phyloP scores from a whole-genome alignment of 1,284 basidiomycete species.

The Pyrrhoderma noxium region DNA sequence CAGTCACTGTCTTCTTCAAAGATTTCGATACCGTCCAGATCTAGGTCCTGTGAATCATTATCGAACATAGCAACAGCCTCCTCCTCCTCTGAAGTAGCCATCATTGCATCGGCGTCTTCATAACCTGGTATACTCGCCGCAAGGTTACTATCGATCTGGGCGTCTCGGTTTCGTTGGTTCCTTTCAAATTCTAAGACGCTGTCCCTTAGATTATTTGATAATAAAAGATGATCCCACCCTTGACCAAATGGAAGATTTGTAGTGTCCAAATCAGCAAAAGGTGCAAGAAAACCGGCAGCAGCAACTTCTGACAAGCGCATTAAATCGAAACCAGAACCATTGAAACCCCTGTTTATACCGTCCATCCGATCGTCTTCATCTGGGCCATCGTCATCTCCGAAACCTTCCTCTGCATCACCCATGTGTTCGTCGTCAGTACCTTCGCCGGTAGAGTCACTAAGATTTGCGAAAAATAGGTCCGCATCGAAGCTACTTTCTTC shows the following conservation, averaged over 20 bases:
- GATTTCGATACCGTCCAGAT: slow-evolving; percentile 33
- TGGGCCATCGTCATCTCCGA: slow-evolving; percentile 33
- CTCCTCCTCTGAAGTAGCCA: slow-evolving; percentile 34
- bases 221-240: slow-evolving; percentile 64
- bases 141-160: slow-evolving; percentile 29
- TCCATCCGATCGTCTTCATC: slow-evolving; percentile 33
- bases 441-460: slow-evolving; percentile 33
- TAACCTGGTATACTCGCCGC: slow-evolving; percentile 21
- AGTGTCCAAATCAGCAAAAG: slow-evolving; percentile 26
- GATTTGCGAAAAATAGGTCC: slow-evolving; percentile 69
- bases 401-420: slow-evolving; percentile 27
- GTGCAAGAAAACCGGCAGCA: slow-evolving; percentile 23
- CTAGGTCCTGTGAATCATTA: slow-evolving; percentile 20
- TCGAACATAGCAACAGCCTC: slow-evolving; percentile 29
- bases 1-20: slow-evolving; percentile 36
- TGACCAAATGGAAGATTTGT: slow-evolving; percentile 46
- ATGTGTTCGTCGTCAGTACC: slow-evolving; percentile 25
- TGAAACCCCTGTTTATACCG: slow-evolving; percentile 18
- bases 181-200: slow-evolving; percentile 46
- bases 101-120: slow-evolving; percentile 35
- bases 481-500: slow-evolving; percentile 72
- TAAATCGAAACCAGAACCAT: slow-evolving; percentile 23
- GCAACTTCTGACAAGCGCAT: slow-evolving; percentile 31
- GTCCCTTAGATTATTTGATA: slow-evolving; percentile 53
- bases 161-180: slow-evolving; percentile 38